Base-by-base conservation (phyloP, 805 yeast species). In the Pichia occidentalis region DNA sequence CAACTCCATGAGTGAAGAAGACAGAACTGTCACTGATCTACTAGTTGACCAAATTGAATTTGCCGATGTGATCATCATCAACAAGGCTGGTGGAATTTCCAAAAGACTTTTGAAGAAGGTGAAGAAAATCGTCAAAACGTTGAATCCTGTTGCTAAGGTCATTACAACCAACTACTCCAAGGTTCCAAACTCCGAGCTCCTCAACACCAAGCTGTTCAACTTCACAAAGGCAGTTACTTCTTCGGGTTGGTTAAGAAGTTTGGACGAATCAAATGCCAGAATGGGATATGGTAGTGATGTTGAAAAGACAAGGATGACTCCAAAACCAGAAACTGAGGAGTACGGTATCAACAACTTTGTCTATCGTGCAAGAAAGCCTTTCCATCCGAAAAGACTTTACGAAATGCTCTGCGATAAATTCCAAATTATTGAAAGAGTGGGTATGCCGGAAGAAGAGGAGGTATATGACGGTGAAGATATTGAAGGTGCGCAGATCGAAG, bases 21-120 rank as follows among this genome's bases (percentile, higher is more conserved):
- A 67, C 34, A 55, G 70, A 35, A 65, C 70, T 1, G 65, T 68
- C 19, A 63, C 71, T 4, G 72, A 68, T 44, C 45, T 68, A 26
- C 52, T 68, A 58, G 62, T 68, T 2, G 73, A 68, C 42, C 74
- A 68, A 47, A 63, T 68, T 22, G 73, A 68, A 43, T 68, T 68
- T 44, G 53, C 72, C 0, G 70, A 68, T 43, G 66, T 68, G 17
- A 53, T 68, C n/a, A 53, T 68, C 28, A 44, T 68, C 31, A 68
- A 68, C 48, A 68, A 68, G 46, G 45, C 59, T 3, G 51, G 58
- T 6, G 37, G 52, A 8, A 51, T 66, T 14, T 47, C 52, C 17
- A 53, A 53, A 37, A 53, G 50, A 32, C 45, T 57, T 29, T 38
- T 42, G 24, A 44, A 46, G 18, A 58, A 56, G 40, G 61, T 68